These are phyloP conservation scores for Ceratocystis diversiconidia DNA, from an alignment of 2,329 filamentous ascomycete genomes.

Conservation along the genomic window DNA sequence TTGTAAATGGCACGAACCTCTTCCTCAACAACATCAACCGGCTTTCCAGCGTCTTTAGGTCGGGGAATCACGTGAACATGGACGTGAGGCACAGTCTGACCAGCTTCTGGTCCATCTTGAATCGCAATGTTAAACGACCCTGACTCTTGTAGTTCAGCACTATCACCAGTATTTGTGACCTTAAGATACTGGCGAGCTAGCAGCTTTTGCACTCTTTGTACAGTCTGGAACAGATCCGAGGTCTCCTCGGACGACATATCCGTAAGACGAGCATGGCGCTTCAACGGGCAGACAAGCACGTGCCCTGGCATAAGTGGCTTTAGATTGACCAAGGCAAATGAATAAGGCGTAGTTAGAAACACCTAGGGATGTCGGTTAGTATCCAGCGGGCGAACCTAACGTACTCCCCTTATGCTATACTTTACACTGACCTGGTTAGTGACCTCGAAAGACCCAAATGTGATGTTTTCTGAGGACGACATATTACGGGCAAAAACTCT, in stretches of 20 bases:
- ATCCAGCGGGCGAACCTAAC: background rate
- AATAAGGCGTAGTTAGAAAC: slow-evolving; percentile 66
- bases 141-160: slow-evolving; percentile 31
- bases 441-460: slow-evolving; percentile 65
- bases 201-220: slow-evolving; percentile 68
- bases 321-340: slow-evolving; percentile 85
- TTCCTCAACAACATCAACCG: slow-evolving; percentile 29
- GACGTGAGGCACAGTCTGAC: slow-evolving; percentile 86
- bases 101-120: slow-evolving; percentile 82
- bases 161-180: slow-evolving; percentile 22
- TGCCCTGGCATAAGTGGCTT: slow-evolving; percentile 90
- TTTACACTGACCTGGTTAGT: slow-evolving; percentile 47
- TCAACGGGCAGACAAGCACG: slow-evolving; percentile 67
- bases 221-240: slow-evolving; percentile 70
- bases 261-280: slow-evolving; percentile 55
- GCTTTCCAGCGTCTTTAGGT: slow-evolving; percentile 33
- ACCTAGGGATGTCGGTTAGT: slow-evolving; percentile 40
- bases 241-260: slow-evolving; percentile 61
- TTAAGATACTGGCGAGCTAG: slow-evolving; percentile 45
- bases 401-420: slow-evolving; percentile 5
- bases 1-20: slow-evolving; percentile 63
- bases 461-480: slow-evolving; percentile 28
- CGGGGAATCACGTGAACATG: slow-evolving; percentile 87
- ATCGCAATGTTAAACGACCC: slow-evolving; percentile 83
- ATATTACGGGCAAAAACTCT: slow-evolving; percentile 6